phyloP scores from a whole-genome alignment of 176 grass and related monocot species.

The Microstegium vimineum region DNA sequence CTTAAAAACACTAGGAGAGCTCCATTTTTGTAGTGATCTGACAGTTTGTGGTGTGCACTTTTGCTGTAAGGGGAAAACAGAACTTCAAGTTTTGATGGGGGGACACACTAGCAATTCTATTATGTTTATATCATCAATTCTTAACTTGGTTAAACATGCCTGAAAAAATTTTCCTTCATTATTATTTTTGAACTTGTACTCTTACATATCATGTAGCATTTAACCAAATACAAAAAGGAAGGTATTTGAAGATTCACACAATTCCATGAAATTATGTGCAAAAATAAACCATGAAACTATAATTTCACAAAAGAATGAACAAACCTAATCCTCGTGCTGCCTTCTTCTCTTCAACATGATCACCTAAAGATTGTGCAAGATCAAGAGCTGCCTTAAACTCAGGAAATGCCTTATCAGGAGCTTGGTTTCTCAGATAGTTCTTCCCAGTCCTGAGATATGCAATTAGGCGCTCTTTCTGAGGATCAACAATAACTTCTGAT shows the following conservation, averaged over 20 bases:
- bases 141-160: not conserved
- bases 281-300: not conserved
- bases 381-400: conserved; percentile 87
- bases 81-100: not conserved
- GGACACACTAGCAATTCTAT: not conserved
- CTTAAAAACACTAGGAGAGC: no score
- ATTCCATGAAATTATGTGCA: not conserved
- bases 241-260: not conserved
- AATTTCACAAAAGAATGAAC: conserved; percentile 23
- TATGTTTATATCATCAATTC: not conserved
- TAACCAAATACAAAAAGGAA: not conserved
- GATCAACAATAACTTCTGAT: conserved; percentile 85
- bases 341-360: conserved; percentile 96
- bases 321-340: conserved; percentile 88
- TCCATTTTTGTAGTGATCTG: no score
- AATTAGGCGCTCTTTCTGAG: conserved; percentile 72
- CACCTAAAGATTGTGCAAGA: conserved; percentile 66
- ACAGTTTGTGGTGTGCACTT: not conserved
- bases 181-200: not conserved
- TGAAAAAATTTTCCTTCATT: no score
- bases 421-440: conserved; percentile 80
- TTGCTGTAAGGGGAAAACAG: no score
- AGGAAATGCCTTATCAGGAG: conserved; percentile 64
- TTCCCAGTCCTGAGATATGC: conserved; percentile 76
- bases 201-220: not conserved